These are phyloP conservation scores for Chaetothyriales sp. DNA, from an alignment of 2,329 filamentous ascomycete genomes.

Conservation along the genomic window DNA sequence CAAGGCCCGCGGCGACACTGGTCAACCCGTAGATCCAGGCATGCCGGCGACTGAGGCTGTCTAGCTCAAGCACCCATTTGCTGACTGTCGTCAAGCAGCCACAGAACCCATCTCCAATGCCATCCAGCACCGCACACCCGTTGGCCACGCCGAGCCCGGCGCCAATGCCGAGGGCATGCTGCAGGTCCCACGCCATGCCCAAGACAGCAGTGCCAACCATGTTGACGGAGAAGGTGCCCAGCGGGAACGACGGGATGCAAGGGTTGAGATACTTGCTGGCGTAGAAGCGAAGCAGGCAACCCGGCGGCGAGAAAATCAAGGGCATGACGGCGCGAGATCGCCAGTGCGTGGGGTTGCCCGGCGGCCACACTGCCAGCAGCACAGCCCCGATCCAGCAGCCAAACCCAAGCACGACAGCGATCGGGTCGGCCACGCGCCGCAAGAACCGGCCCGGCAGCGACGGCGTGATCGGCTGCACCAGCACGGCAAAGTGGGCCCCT, in stretches of 20 bases:
- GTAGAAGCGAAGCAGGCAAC: constrained; percentile 59
- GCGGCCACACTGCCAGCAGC: constrained; percentile 51
- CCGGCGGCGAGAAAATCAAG: constrained; percentile 61
- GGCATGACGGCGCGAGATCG: constrained; percentile 56
- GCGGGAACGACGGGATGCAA: constrained; percentile 48
- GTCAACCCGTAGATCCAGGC: constrained; percentile 51
- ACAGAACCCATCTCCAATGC: constrained; percentile 47
- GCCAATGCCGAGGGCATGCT: constrained; percentile 39
- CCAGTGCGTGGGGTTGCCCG: constrained; percentile 44
- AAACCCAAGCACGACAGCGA: constrained; percentile 46
- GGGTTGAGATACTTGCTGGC: constrained; percentile 52
- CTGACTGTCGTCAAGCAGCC: constrained; percentile 50
- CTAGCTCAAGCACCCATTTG: constrained; percentile 46
- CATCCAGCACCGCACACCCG: constrained; percentile 46
- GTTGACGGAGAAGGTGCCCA: constrained; percentile 72
- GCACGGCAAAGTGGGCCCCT: constrained; percentile 57
- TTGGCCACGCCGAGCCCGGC: constrained; percentile 28
- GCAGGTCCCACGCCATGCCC: constrained; percentile 60
- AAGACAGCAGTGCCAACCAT: constrained; percentile 56
- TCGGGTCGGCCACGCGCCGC: constrained; percentile 45
- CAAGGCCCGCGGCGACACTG: constrained; percentile 46
- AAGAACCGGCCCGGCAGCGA: constrained; percentile 40
- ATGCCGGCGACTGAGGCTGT: constrained; percentile 33
- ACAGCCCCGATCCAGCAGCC: constrained; percentile 61
- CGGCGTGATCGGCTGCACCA: constrained; percentile 42